These are phyloP conservation scores for Kwoniella pini DNA, from an alignment of 768 basidiomycete species.

Conservation along the genomic window DNA sequence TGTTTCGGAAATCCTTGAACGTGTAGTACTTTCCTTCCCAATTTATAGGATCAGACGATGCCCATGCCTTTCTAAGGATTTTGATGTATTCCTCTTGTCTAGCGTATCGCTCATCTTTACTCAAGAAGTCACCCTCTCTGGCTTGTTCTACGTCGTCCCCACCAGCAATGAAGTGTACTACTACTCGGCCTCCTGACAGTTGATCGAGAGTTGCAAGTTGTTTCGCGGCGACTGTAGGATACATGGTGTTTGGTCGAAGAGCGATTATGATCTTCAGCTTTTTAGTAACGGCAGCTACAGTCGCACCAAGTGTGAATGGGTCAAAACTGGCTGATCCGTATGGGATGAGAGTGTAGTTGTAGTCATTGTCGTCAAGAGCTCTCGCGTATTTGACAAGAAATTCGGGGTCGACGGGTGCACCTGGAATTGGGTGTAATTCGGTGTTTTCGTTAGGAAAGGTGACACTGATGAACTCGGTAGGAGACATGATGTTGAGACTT, in stretches of 20 bases:
- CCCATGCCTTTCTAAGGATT: conserved; percentile 36
- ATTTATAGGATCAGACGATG: conserved; percentile 32
- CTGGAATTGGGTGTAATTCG: conserved; percentile 34
- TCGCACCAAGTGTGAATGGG: conserved; percentile 39
- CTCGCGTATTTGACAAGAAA: conserved; percentile 39
- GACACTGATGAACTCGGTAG: conserved; percentile 38
- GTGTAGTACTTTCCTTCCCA: conserved; percentile 44
- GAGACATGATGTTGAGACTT: conserved; percentile 13
- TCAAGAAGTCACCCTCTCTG: conserved; percentile 37
- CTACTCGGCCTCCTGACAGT: conserved; percentile 32
- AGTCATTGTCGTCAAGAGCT: conserved; percentile 36
- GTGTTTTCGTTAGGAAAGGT: conserved; percentile 39
- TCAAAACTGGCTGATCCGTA: conserved; percentile 36
- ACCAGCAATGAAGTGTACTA: conserved; percentile 43
- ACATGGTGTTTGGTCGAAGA: conserved; percentile 40
- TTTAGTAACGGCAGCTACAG: conserved; percentile 33
- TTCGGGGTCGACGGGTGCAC: conserved; percentile 35
- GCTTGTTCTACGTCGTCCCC: conserved; percentile 36
- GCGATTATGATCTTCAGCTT: conserved; percentile 37
- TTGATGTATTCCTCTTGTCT: conserved; percentile 43
- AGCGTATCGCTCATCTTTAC: conserved; percentile 37
- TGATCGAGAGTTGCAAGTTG: conserved; percentile 39
- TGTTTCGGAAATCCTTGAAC: conserved; percentile 37
- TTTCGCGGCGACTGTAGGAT: conserved; percentile 41
- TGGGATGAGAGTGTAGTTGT: conserved; percentile 39